Evolutionary conservation across 192 early-diverging fungal genomes (phyloP).

Genomic region (Linnemannia schmuckeri): DNA sequence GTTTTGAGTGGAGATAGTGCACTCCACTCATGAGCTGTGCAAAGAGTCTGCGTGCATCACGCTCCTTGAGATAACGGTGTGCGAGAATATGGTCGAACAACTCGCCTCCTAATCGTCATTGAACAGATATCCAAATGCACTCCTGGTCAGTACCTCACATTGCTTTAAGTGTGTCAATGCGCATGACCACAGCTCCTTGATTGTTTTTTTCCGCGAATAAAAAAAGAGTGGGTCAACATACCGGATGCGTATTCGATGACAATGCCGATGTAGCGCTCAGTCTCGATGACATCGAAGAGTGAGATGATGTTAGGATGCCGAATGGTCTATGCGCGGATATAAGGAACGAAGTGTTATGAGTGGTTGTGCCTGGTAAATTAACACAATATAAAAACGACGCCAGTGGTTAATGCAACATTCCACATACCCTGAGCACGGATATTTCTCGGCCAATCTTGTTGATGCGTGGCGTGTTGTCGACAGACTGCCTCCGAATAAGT

Average conservation of each 20-base stretch:
- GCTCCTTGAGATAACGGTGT: slow-evolving; percentile 94
- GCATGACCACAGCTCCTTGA: background rate
- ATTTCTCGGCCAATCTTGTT: slow-evolving; percentile 97
- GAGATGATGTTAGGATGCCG: slow-evolving; percentile 94
- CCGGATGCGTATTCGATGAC: slow-evolving; percentile 97
- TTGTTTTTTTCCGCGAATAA: slow-evolving; percentile 41
- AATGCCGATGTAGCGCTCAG: slow-evolving; percentile 96
- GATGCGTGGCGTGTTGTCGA: slow-evolving; percentile 84
- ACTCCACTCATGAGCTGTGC: slow-evolving; percentile 95
- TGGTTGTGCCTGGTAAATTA: background rate
- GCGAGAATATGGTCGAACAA: slow-evolving; percentile 98
- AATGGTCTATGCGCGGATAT: slow-evolving; percentile 71
- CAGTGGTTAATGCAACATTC: background rate
- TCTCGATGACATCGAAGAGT: slow-evolving; percentile 96
- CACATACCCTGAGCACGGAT: slow-evolving; percentile 87
- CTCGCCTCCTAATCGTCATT: slow-evolving; percentile 81
- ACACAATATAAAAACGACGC: background rate
- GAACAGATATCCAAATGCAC: background rate
- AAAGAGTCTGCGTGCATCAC: slow-evolving; percentile 91
- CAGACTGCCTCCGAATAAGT: slow-evolving; percentile 92
- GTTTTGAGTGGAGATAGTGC: slow-evolving; percentile 90
- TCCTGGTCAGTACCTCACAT: background rate
- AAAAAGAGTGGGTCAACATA: slow-evolving; percentile 36
- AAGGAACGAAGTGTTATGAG: slow-evolving; percentile 10
- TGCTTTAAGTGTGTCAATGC: background rate